Evolutionary conservation across 2,329 filamentous ascomycete species (phyloP).

Genomic region (Phaeosphaeria sp.): DNA sequence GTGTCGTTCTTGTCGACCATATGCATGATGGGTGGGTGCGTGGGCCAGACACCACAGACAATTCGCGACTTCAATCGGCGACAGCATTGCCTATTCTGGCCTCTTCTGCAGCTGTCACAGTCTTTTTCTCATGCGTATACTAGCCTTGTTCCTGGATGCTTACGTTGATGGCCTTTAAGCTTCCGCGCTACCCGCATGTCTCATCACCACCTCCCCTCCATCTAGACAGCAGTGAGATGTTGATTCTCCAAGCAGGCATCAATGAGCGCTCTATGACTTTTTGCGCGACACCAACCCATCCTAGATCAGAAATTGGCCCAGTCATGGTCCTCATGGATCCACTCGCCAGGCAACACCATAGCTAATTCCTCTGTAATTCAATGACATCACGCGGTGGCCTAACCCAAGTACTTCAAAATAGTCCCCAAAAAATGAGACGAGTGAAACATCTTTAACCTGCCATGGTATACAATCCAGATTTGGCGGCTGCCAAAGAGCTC

Average conservation of each 20-base stretch:
- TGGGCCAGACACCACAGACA: not conserved
- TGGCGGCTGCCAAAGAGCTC: slow-evolving; percentile 2
- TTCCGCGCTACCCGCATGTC: not conserved
- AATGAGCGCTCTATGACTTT: not conserved
- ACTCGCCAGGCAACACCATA: not conserved
- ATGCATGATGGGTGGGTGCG: not conserved
- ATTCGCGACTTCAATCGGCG: not conserved
- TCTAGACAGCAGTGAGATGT: not conserved
- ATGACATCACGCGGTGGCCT: not conserved
- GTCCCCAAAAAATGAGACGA: not conserved
- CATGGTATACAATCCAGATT: slow-evolving; percentile 8
- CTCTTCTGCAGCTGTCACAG: not conserved
- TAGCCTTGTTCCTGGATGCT: not conserved
- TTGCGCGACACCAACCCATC: not conserved
- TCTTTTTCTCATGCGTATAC: not conserved
- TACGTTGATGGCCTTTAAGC: not conserved
- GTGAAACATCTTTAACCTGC: not conserved
- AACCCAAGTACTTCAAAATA: not conserved
- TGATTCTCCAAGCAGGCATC: not conserved
- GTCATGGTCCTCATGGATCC: not conserved
- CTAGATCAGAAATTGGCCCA: not conserved
- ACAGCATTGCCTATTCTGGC: not conserved
- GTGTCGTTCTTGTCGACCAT: not conserved
- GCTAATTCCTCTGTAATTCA: not conserved
- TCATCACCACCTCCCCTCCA: not conserved